Base-by-base conservation (phyloP, 768 basidiomycete genomes). In the Panaeolus cyanescens region DNA sequence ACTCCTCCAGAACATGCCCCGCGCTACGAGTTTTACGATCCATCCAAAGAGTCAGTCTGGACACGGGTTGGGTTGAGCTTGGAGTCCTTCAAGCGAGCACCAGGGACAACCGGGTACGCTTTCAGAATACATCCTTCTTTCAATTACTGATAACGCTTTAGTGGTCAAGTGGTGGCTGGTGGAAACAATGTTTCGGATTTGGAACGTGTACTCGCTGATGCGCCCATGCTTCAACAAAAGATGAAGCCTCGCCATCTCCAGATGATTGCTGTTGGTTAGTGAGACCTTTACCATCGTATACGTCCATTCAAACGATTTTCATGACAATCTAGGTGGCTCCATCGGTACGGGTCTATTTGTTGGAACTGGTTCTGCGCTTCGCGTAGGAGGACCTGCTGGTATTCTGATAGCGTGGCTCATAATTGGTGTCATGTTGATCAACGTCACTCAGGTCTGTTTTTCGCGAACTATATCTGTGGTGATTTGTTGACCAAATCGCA, bases 311-410 rank as follows among this genome's bases (percentile, higher is more conserved):
- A 33, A n/a, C 31, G 13, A 22, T 4, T 59, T 37, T 53, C 20
- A 17, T 28, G 22, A 31, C 22, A 53, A 59, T 32, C 5, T 53
- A 80, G 79, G 79, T 68, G 79, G 80, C 15, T 77, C 75, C 68
- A 82, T 80, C 33, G 80, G 80, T 64, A 80, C 80, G 62, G 80
- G 80, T 73, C 72, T 82, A 5, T 82, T 82, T 65, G 80, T 82
- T 40, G 80, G 80, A 62, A 79, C 80, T 12, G 79, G 80, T 22
- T 68, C 71, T 19, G 77, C 79, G 20, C 68, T 82, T 22, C 67
- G 70, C 31, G 64, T 54, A 20, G 79, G 80, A 50, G 80, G 80
- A 13, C 80, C 80, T 15, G 80, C 77, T 59, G 80, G 75, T 50
- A 67, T 82, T 50, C 67, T 82, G 32, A 78, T 82, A 58, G 77